Conservation (phyloP, 2,329 filamentous ascomycete species). For the Claviceps africana region DNA sequence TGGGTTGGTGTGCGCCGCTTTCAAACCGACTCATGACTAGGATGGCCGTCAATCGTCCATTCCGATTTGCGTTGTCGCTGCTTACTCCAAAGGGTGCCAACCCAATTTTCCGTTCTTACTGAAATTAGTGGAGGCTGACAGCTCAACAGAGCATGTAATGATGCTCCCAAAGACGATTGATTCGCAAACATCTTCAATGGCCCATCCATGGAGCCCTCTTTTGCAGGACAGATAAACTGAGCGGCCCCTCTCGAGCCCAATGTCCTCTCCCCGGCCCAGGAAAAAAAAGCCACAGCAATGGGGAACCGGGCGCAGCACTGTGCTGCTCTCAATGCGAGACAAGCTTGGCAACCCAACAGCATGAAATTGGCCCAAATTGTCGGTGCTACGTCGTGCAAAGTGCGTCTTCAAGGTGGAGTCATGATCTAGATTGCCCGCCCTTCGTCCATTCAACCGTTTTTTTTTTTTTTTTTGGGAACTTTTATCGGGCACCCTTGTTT, state of each 20-base stretch:
- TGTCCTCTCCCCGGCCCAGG: too few relatives aligned
- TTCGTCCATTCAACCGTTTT: neutral
- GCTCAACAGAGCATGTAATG: neutral
- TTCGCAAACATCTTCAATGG: neutral
- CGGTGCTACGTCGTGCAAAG: slow-evolving; percentile 3
- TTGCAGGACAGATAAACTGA: neutral
- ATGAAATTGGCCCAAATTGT: slow-evolving; percentile 1
- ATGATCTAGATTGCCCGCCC: slow-evolving; percentile 2
- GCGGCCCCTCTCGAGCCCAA: neutral
- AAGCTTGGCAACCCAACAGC: neutral
- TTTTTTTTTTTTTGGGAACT: neutral
- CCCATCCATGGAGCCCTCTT: neutral
- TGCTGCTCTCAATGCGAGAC: neutral
- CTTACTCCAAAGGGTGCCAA: too few relatives aligned
- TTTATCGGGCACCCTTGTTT: too few relatives aligned
- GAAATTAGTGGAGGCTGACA: neutral
- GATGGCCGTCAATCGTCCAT: neutral
- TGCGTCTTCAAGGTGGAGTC: slow-evolving; percentile 1
- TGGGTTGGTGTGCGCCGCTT: neutral
- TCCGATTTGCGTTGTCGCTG: neutral
- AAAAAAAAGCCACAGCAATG: neutral
- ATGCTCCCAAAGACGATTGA: neutral
- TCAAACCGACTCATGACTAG: neutral
- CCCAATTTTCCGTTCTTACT: too few relatives aligned
- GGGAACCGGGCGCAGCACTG: neutral